These are phyloP conservation scores for Fusarium sublunatum DNA, from an alignment of 2,329 filamentous ascomycete species.

Conservation along the genomic window DNA sequence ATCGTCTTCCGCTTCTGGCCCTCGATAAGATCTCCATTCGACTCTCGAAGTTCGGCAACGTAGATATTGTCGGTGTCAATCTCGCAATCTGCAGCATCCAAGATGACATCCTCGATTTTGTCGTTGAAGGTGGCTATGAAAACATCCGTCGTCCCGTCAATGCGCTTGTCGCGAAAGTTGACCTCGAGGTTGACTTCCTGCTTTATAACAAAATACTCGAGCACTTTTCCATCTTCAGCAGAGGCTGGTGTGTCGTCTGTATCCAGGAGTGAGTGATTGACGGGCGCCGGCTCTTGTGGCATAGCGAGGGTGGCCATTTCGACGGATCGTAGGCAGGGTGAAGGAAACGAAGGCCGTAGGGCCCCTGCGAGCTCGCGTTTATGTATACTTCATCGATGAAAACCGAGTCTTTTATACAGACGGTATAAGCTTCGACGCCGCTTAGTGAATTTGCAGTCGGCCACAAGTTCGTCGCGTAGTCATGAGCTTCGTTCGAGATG, in stretches of 20 bases:
- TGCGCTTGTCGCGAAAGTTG: conserved; percentile 79
- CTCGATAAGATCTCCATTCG: conserved; percentile 51
- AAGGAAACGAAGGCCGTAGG: conserved; percentile 40
- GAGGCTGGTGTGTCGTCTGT: conserved; percentile 50
- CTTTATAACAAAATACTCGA: conserved; percentile 71
- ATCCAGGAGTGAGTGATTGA: conserved; percentile 48
- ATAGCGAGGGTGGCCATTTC: conserved; percentile 34
- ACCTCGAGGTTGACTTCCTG: conserved; percentile 92
- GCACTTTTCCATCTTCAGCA: conserved; percentile 51
- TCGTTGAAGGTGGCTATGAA: conserved; percentile 74
- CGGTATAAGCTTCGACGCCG: conserved; percentile 3
- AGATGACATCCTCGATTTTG: conserved; percentile 66
- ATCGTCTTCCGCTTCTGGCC: conserved; percentile 55
- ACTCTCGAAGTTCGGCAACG: conserved; percentile 57
- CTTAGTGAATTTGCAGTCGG: conserved; percentile 2
- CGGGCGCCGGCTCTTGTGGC: conserved; percentile 32
- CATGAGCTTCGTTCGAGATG: conserved; percentile 20
- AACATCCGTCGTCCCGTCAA: conserved; percentile 85
- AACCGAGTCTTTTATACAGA: neutral
- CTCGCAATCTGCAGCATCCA: conserved; percentile 72
- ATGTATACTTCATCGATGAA: conserved; percentile 42
- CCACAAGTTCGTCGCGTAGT: conserved; percentile 26
- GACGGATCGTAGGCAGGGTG: conserved; percentile 33
- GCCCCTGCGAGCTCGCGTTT: conserved; percentile 42
- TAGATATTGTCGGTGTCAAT: conserved; percentile 66